Base-by-base conservation (phyloP, 208 protist genomes). In the Leishmania braziliensis region DNA sequence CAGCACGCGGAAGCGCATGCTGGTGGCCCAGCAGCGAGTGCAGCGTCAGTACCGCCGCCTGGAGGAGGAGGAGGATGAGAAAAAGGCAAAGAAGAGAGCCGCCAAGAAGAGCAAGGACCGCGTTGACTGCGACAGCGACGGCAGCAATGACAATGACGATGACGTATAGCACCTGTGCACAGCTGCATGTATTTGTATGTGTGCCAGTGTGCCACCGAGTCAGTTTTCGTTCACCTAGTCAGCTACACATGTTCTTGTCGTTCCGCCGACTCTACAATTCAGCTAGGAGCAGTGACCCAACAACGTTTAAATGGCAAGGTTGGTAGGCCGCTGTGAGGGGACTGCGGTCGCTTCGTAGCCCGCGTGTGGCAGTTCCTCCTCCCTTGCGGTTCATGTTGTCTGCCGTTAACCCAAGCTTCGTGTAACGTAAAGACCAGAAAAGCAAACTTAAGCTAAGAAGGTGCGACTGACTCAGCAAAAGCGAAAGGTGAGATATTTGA, bases 1-100 rank as follows among this genome's bases (percentile, higher is more conserved):
- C n/a, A 98, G 90, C 86, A 95, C 93, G 18, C 85, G 83, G 50
- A 98, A 98, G 82, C 86, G 93, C 48, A 95, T 96, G 85, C 84
- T 92, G 65, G 88, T 98, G 23, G 95, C 91, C 5, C 88, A 93
- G 70, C 86, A 96, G 82, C 93, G 93, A 33, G 87, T 92, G 54
- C 79, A 93, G 51, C 86, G 90, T 51, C 89, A 96, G 85, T 91
- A 94, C 81, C 85, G 89, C 20, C 92, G 90, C 26, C 74, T 97
- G 66, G 92, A 95, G 84, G 53, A 80, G 6, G 90, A 94, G 60
- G 80, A 86, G 77, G 83, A 70, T 16, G 81, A 86, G 53, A 84
- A 82, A 65, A 85, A 78, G 77, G 63, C 39, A 23, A 70, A 63
- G 48, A 81, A 75, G 62, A 69, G 29, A 62, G 79, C 54, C 9